Conservation (phyloP, 2,329 filamentous ascomycete genomes). For the Nemania sp. region DNA sequence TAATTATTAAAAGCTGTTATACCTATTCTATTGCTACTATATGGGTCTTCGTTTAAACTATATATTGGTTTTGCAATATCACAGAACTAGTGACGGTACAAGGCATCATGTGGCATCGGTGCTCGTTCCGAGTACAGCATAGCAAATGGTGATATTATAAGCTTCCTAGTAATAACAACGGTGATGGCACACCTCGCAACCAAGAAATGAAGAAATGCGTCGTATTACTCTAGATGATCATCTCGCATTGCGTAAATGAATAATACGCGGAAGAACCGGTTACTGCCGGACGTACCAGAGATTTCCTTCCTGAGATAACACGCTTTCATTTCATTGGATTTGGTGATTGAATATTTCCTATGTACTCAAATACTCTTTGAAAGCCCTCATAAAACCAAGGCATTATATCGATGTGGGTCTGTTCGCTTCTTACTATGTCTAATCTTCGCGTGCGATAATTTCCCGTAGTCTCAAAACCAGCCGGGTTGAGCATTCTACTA, state of each 20-base stretch:
- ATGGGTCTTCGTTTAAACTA: background rate
- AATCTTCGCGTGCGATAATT: background rate
- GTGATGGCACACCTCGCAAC: background rate
- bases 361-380: background rate
- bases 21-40: background rate
- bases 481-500: no score
- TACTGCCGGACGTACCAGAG: background rate
- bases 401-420: background rate
- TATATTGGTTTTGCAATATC: background rate
- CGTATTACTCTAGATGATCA: background rate
- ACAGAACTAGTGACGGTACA: background rate
- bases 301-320: no score
- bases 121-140: conserved; percentile 21
- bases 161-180: conserved; percentile 5
- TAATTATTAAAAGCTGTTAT: background rate
- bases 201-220: conserved; percentile 3
- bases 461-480: background rate
- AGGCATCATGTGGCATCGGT: conserved; percentile 19
- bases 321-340: no score
- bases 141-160: background rate
- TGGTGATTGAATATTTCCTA: background rate
- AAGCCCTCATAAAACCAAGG: background rate
- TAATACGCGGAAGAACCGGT: conserved; percentile 8
- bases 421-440: background rate
- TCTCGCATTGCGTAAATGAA: background rate